Evolutionary conservation across 1,139 yeast genomes (phyloP).

Genomic region (Lodderomyces parapsilosis): DNA sequence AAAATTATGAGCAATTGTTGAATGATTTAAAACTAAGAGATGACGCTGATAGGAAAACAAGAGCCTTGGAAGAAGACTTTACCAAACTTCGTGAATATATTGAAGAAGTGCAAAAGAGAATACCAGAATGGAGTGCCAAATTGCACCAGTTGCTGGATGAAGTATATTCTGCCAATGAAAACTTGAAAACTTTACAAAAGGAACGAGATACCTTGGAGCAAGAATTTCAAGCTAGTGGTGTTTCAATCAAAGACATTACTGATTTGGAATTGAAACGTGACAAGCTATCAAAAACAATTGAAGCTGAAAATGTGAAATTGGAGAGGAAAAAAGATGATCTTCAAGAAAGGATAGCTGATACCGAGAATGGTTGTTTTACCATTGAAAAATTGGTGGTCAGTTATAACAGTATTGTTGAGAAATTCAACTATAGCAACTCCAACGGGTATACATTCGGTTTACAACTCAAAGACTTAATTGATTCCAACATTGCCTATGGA

Average conservation of each 20-base stretch:
- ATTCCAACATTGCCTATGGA: constrained; percentile 23
- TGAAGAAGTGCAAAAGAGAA: constrained; percentile 62
- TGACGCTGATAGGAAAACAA: constrained; percentile 53
- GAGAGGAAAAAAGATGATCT: constrained; percentile 36
- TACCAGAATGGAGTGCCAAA: constrained; percentile 55
- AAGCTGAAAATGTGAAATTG: constrained; percentile 43
- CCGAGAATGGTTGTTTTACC: constrained; percentile 48
- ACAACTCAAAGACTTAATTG: constrained; percentile 25
- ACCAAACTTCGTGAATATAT: constrained; percentile 70
- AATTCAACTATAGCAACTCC: constrained; percentile 29
- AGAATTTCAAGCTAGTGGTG: constrained; percentile 53
- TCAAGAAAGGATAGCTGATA: constrained; percentile 46
- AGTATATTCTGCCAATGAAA: constrained; percentile 6
- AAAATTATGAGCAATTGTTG: constrained; percentile 17
- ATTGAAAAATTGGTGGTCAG: constrained; percentile 52
- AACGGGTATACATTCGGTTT: constrained; percentile 28
- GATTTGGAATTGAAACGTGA: constrained; percentile 61
- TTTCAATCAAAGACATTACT: constrained; percentile 63
- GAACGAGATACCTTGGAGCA: constrained; percentile 48
- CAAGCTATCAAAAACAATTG: constrained; percentile 55
- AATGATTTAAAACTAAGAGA: constrained; percentile 20
- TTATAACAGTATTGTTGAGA: constrained; percentile 55
- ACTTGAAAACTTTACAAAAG: constrained; percentile 36
- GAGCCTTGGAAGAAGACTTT: constrained; percentile 70
- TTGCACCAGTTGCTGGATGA: constrained; percentile 11